A percentile compares a stretch with the other conserved stretches of the same genome.
These are phyloP conservation scores for Myriangium duriaei DNA, from an alignment of 2,329 filamentous ascomycete genomes.

Conservation along the genomic window DNA sequence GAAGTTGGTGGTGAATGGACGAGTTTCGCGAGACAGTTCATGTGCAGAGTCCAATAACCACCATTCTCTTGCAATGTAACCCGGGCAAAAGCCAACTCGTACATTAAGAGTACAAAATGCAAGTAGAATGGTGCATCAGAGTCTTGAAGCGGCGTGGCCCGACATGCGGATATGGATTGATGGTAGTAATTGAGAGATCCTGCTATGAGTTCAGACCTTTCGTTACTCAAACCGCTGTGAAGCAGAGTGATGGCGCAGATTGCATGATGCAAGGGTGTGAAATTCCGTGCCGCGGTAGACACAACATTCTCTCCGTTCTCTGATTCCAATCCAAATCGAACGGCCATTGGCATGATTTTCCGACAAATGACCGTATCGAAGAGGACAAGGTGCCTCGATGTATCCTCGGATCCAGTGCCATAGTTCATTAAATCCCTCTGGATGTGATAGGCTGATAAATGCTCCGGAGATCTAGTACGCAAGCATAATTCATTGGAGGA, in stretches of 20 bases:
- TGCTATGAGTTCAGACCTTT: constrained; percentile 23
- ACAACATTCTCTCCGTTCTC: constrained; percentile 10
- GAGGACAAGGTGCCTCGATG: constrained; percentile 4
- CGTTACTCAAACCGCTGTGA: constrained; percentile 34
- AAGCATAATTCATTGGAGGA: constrained; percentile 1
- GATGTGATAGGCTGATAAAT: too few species aligned
- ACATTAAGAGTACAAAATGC: constrained; percentile 44
- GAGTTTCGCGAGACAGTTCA: constrained; percentile 39
- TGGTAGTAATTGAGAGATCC: constrained; percentile 44
- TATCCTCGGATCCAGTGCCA: constrained; percentile 2
- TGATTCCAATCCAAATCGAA: constrained; percentile 9
- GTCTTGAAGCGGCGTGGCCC: constrained; percentile 33
- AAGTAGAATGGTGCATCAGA: constrained; percentile 45
- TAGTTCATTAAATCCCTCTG: constrained; percentile 9
- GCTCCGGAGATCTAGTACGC: too few species aligned
- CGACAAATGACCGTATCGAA: constrained; percentile 9
- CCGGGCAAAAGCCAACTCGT: constrained; percentile 33
- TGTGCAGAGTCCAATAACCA: constrained; percentile 42
- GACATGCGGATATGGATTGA: constrained; percentile 30
- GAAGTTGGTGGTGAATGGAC: constrained; percentile 11
- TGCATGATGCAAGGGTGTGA: constrained; percentile 35
- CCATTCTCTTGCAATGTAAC: constrained; percentile 18
- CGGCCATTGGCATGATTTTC: constrained; percentile 11
- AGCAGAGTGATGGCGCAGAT: constrained; percentile 39
- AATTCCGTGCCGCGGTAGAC: constrained; percentile 5